Evolutionary conservation across 768 basidiomycete genomes (phyloP), one percentile per base, ranked within the genome.

Genomic region (Trametes maxima): DNA sequence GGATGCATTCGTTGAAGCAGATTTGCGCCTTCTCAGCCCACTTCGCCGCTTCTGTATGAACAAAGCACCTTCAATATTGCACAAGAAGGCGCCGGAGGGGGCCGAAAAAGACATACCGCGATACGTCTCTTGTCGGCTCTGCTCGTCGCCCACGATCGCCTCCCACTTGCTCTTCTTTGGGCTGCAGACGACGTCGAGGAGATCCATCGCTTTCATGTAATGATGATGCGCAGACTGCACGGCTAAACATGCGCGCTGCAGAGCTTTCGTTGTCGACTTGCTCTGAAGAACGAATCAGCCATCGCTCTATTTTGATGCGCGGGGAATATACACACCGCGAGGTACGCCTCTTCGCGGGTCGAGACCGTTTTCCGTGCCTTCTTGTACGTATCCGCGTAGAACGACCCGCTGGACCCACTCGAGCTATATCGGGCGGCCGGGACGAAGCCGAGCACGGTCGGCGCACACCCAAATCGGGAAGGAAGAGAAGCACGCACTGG

Each of bases 141-240:
- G 67, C 54, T 68, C 67, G 51, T 68, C 67, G 39, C 67, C 64
- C 36, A 68, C 37, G 11, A 61, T 56, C 8, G 67, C 59, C 47
- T 54, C 59, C 59, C 58, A 65, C 28, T 28, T 49, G 51, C 57
- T 57, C 56, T 65, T 59, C 48, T 60, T 65, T 21, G 67, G 67
- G 53, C 62, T 64, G 54, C 67, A 68, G 33, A 68, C 63, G 22
- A 52, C 57, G 50, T 68, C 67, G 52, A 65, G 36, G n/a, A 65
- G 59, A 33, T 68, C 62, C 62, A 68, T 63, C 24, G 64, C 62
- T 49, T 64, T 49, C 33, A n/a, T 14, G 51, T 68, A 68, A 51
- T 68, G 65, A 37, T 61, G 63, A 55, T 68, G 67, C 35, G 67
- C 62, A 5, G 67, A 68, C 46, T 68, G 67, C 33, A 64, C 52